These are phyloP conservation scores for Citrus medica DNA, from an alignment of 345 rosid species.

Conservation along the genomic window DNA sequence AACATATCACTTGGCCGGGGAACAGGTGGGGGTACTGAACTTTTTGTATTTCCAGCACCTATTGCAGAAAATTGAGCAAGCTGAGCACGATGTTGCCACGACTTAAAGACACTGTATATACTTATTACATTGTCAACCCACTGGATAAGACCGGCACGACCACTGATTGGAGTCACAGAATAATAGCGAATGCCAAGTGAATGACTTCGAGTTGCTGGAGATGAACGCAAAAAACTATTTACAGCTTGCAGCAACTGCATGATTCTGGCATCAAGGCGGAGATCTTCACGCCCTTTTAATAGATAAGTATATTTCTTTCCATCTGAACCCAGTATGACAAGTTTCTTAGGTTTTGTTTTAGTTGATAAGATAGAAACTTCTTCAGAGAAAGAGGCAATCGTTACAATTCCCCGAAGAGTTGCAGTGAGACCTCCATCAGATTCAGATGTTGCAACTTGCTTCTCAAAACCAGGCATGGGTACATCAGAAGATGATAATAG, in stretches of 20 bases:
- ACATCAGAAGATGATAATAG: slow-evolving; percentile 79
- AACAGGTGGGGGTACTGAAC: slow-evolving; percentile 59
- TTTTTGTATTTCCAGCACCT: slow-evolving; percentile 51
- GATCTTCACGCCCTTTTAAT: slow-evolving; percentile 91
- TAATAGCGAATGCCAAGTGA: slow-evolving; percentile 69
- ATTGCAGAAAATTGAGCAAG: slow-evolving; percentile 55
- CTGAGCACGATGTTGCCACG: slow-evolving; percentile 83
- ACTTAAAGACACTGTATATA: slow-evolving; percentile 81
- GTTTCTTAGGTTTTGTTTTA: slow-evolving; percentile 93
- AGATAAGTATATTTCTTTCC: slow-evolving; percentile 80
- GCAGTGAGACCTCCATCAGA: slow-evolving; percentile 38
- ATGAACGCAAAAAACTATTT: slow-evolving; percentile 63
- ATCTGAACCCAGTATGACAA: slow-evolving; percentile 83
- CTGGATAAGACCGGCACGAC: slow-evolving; percentile 91
- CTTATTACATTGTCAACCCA: slow-evolving; percentile 91
- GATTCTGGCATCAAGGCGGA: slow-evolving; percentile 97
- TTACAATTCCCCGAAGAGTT: slow-evolving; percentile 61
- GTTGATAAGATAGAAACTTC: slow-evolving; percentile 75
- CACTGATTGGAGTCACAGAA: slow-evolving; percentile 91
- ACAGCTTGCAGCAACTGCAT: slow-evolving; percentile 94
- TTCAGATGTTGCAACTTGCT: slow-evolving; percentile 51
- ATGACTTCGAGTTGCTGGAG: slow-evolving; percentile 45
- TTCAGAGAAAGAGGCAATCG: slow-evolving; percentile 69
- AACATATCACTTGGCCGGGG: slow-evolving; percentile 98
- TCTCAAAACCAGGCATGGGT: slow-evolving; percentile 97